phyloP scores from a whole-genome alignment of 1,284 basidiomycete genomes.

The Papiliotrema flavescens region DNA sequence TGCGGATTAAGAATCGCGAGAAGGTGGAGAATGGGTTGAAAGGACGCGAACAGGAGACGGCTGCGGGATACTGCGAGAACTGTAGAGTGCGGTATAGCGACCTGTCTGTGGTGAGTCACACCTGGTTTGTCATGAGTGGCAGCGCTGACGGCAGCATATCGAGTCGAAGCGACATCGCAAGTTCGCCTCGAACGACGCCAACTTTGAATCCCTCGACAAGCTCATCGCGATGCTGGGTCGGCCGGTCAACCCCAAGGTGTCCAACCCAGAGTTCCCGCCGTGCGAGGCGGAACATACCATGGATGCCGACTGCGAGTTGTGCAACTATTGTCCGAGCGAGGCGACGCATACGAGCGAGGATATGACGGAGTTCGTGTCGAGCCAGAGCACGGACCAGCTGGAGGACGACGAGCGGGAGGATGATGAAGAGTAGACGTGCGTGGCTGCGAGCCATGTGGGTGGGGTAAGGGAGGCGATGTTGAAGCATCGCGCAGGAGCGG shows the following conservation, averaged over 20 bases:
- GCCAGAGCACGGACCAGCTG: too few species aligned
- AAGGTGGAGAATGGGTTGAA: slow-evolving; percentile 36
- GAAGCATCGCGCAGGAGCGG: too few species aligned
- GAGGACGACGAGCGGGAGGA: too few species aligned
- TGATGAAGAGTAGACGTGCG: too few species aligned
- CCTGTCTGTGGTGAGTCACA: slow-evolving; percentile 68
- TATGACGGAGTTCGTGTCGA: too few species aligned
- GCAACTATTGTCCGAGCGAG: slow-evolving; percentile 5
- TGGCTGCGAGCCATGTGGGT: too few species aligned
- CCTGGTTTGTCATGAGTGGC: background rate
- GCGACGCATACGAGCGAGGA: too few species aligned
- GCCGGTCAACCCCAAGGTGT: slow-evolving; percentile 51
- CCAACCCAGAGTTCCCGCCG: slow-evolving; percentile 18
- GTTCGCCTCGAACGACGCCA: slow-evolving; percentile 74
- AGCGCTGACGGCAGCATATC: slow-evolving; percentile 62
- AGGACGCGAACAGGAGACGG: slow-evolving; percentile 70
- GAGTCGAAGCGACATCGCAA: slow-evolving; percentile 71
- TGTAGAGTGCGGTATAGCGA: slow-evolving; percentile 88
- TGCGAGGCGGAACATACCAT: slow-evolving; percentile 17
- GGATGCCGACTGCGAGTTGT: slow-evolving; percentile 16
- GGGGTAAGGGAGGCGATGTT: too few species aligned
- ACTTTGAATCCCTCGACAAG: slow-evolving; percentile 78
- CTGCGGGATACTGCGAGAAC: slow-evolving; percentile 92
- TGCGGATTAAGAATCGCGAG: slow-evolving; percentile 32
- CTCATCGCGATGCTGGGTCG: slow-evolving; percentile 72